Conservation (phyloP, 805 yeast species). For the Saturnispora zaruensis region DNA sequence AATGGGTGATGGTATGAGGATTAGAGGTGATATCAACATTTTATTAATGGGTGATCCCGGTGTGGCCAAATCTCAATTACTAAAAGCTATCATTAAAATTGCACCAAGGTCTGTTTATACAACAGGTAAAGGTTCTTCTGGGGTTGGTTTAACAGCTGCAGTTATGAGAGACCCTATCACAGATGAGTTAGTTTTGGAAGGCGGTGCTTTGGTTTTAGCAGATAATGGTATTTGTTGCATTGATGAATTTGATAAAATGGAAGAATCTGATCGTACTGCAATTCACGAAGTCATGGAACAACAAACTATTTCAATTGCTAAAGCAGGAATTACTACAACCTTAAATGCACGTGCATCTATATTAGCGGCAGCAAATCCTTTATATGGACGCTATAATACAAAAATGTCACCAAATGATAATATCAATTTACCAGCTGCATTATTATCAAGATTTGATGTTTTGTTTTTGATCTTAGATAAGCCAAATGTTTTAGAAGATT, state of each 20-base stretch:
- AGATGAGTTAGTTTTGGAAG: slow-evolving; percentile 96
- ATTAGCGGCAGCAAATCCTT: slow-evolving; percentile 97
- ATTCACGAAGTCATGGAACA: slow-evolving; percentile 99
- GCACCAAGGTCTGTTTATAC: slow-evolving; percentile 97
- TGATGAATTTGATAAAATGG: slow-evolving; percentile 99
- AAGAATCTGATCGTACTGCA: slow-evolving; percentile 91
- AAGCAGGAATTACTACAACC: slow-evolving; percentile 96
- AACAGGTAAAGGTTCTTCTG: slow-evolving; percentile 97
- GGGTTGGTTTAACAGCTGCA: slow-evolving; percentile 98
- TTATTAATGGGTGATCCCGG: slow-evolving; percentile 99
- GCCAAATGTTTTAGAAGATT: slow-evolving; percentile 74
- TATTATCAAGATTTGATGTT: slow-evolving; percentile 89
- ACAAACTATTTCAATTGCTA: slow-evolving; percentile 93
- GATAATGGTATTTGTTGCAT: slow-evolving; percentile 98
- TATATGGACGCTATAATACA: slow-evolving; percentile 91
- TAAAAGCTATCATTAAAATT: slow-evolving; percentile 82
- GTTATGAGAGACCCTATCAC: slow-evolving; percentile 99
- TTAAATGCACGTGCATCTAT: slow-evolving; percentile 92
- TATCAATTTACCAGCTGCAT: slow-evolving; percentile 93
- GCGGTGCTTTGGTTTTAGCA: slow-evolving; percentile 94
- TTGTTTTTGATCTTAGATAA: slow-evolving; percentile 79
- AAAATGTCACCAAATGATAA: slow-evolving; percentile 86
- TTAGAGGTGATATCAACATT: slow-evolving; percentile 93
- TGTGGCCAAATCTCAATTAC: slow-evolving; percentile 94
- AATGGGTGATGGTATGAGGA: slow-evolving; percentile 93